Conservation (phyloP, 306 rosid species). For the Begonia loranthoides region DNA sequence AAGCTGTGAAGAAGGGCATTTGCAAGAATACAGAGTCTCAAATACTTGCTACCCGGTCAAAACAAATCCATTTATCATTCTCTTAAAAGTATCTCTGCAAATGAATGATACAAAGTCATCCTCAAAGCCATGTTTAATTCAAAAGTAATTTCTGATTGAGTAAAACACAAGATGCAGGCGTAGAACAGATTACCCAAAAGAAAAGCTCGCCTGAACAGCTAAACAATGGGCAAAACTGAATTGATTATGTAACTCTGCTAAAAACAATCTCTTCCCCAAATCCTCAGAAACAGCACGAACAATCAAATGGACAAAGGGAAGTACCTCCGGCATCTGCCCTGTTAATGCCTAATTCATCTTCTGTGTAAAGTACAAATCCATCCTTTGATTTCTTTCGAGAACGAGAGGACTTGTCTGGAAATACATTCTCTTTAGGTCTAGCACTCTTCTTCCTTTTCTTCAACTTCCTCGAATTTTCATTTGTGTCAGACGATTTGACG, state of each 20-base stretch:
- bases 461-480: conserved; percentile 12
- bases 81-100: too few relatives aligned
- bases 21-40: too few relatives aligned
- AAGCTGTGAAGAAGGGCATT: too few relatives aligned
- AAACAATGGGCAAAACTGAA: conserved; percentile 16
- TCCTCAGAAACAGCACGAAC: conserved; percentile 67
- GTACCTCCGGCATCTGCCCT: conserved; percentile 60
- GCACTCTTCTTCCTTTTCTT: conserved; percentile 24
- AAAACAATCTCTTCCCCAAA: conserved; percentile 9
- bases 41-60: too few relatives aligned
- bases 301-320: conserved; percentile 75
- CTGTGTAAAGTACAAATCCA: conserved; percentile 46
- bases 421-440: conserved; percentile 15
- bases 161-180: too few relatives aligned
- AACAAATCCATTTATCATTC: too few relatives aligned
- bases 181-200: too few relatives aligned
- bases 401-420: conserved; percentile 19
- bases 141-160: too few relatives aligned
- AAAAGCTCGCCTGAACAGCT: conserved; percentile 8
- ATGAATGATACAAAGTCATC: too few relatives aligned
- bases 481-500: conserved; percentile 13
- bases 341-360: conserved; percentile 52
- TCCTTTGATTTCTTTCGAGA: conserved; percentile 41
- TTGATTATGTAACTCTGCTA: conserved; percentile 24
- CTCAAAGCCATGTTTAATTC: too few relatives aligned